phyloP scores from a whole-genome alignment of 257 asterid genomes.

The Catharanthus roseus region DNA sequence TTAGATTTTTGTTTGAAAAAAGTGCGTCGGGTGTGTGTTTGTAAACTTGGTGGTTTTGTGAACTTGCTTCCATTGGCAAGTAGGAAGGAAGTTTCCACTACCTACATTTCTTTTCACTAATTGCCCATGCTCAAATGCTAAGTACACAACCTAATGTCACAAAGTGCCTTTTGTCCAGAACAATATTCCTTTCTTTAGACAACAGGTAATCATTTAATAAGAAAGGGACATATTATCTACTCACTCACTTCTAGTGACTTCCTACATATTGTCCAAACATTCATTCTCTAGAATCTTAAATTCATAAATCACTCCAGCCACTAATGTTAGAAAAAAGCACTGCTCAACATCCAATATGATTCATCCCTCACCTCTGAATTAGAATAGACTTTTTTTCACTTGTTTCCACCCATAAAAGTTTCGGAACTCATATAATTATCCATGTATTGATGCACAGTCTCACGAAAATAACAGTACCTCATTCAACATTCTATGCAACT shows the following conservation, averaged over 20 bases:
- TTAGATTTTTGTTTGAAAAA: too few species aligned
- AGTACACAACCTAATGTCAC: not conserved
- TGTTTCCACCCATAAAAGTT: not conserved
- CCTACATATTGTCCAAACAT: not conserved
- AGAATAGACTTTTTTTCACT: not conserved
- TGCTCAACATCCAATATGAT: not conserved
- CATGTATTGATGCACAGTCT: not conserved
- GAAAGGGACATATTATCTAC: not conserved
- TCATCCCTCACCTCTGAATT: not conserved
- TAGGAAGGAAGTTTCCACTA: not conserved
- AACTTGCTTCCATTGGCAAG: too few species aligned
- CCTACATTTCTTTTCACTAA: not conserved
- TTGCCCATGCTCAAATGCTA: not conserved
- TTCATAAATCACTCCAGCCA: not conserved
- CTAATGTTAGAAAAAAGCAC: not conserved
- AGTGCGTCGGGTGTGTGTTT: too few species aligned
- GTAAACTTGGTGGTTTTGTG: too few species aligned
- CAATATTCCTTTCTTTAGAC: too few species aligned
- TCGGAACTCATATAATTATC: not conserved
- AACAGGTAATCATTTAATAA: not conserved
- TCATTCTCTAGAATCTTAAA: not conserved
- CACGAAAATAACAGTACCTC: conserved; percentile 39
- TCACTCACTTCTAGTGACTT: not conserved
- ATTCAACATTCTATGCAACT: conserved; percentile 85
- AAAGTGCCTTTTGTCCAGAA: not conserved